Percentiles rank a stretch among this genome's conserved stretches.
These are phyloP conservation scores for Candida ortonii DNA, from an alignment of 805 yeast genomes.

Conservation along the genomic window DNA sequence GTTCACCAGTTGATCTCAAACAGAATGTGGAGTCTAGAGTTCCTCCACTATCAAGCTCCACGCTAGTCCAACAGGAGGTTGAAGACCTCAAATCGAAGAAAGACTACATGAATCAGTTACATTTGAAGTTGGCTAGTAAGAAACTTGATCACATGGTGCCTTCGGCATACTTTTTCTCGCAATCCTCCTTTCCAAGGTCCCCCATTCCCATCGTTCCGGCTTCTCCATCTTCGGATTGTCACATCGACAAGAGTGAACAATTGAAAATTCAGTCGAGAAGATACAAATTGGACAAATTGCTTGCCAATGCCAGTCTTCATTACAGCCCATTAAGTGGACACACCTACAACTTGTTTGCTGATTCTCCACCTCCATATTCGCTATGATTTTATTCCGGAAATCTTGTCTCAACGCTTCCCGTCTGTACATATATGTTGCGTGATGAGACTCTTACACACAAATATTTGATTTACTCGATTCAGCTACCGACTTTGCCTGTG, in stretches of 20 bases:
- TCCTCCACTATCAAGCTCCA: constrained; percentile 6
- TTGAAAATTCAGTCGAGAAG: constrained; percentile 25
- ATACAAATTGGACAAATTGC: constrained; percentile 26
- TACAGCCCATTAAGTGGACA: constrained; percentile 7
- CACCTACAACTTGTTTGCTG: constrained; percentile 11
- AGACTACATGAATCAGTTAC: constrained; percentile 11
- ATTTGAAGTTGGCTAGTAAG: constrained; percentile 13
- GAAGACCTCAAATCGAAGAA: constrained; percentile 4
- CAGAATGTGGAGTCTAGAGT: too few species aligned
- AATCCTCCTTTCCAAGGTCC: constrained; percentile 3
- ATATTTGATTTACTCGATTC: too few species aligned
- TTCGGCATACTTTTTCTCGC: constrained; percentile 3
- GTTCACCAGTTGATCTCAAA: too few species aligned
- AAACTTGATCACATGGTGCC: constrained; percentile 8
- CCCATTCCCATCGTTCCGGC: constrained; percentile 3
- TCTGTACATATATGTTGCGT: background rate
- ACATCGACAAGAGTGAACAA: constrained; percentile 27
- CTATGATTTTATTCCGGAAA: constrained; percentile 10
- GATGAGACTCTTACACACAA: too few species aligned
- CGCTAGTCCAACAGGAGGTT: too few species aligned
- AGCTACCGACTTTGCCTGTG: too few species aligned
- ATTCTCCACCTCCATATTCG: constrained; percentile 27
- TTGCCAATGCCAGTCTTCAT: constrained; percentile 14
- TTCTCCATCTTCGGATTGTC: constrained; percentile 10
- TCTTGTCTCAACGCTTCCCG: too few species aligned